phyloP scores from a whole-genome alignment of 2,329 filamentous ascomycete genomes.

The Colletotrichum scovillei region DNA sequence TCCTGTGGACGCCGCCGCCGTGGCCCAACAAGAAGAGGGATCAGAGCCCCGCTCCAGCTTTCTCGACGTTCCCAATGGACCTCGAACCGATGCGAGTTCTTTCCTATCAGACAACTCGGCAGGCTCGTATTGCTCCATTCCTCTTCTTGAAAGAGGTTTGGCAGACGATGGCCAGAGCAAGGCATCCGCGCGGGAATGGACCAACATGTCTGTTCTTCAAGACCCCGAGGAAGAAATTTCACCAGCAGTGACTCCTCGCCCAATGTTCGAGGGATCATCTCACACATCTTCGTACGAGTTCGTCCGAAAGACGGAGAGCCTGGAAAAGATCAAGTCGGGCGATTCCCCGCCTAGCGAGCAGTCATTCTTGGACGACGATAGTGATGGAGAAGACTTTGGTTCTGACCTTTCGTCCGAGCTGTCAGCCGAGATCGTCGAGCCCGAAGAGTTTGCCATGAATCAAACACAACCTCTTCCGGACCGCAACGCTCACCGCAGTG shows the following conservation, averaged over 20 bases:
- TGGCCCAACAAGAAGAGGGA: constrained; percentile 40
- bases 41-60: constrained; percentile 38
- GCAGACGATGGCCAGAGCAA: constrained; percentile 61
- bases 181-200: constrained; percentile 60
- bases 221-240: constrained; percentile 55
- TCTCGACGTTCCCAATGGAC: constrained; percentile 41
- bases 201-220: constrained; percentile 64
- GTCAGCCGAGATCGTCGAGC: constrained; percentile 59
- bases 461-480: constrained; percentile 7
- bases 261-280: constrained; percentile 36
- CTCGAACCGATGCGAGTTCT: constrained; percentile 53
- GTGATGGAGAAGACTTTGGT: constrained; percentile 56
- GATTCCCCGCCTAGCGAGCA: constrained; percentile 46
- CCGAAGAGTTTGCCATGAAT: constrained; percentile 37
- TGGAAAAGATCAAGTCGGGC: constrained; percentile 55
- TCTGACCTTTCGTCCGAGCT: constrained; percentile 74
- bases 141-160: constrained; percentile 77
- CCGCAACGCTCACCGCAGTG: constrained; percentile 17
- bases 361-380: constrained; percentile 61
- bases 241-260: constrained; percentile 24
- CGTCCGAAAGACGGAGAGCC: constrained; percentile 63
- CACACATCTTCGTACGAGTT: constrained; percentile 61
- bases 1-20: constrained; percentile 46
- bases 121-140: constrained; percentile 81
- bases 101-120: constrained; percentile 72